These are phyloP conservation scores for Symbiotaphrina buchneri DNA, from an alignment of 495 filamentous ascomycete species.

Conservation along the genomic window DNA sequence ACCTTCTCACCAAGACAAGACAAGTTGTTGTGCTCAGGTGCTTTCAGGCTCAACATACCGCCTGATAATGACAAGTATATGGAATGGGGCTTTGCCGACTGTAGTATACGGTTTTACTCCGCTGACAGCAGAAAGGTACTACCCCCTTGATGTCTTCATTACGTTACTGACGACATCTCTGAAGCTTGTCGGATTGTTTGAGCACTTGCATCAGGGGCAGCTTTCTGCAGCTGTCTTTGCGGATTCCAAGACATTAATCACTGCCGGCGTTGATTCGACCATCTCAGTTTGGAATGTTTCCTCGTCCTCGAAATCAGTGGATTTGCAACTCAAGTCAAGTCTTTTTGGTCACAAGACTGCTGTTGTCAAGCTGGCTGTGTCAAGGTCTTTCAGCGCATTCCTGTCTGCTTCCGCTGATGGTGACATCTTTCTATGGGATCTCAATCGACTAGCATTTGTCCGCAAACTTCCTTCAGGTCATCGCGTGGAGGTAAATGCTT, in stretches of 20 bases:
- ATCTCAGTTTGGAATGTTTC: conserved; percentile 60
- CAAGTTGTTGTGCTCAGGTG: conserved; percentile 60
- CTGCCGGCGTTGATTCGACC: conserved; percentile 76
- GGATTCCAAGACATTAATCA: conserved; percentile 75
- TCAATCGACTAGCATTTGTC: conserved; percentile 73
- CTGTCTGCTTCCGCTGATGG: conserved; percentile 65
- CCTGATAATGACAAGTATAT: conserved; percentile 76
- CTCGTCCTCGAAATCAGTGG: conserved; percentile 41
- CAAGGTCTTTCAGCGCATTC: conserved; percentile 67
- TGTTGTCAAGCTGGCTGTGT: conserved; percentile 60
- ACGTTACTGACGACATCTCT: conserved; percentile 2
- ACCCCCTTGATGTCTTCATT: neutral
- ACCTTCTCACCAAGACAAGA: conserved; percentile 62
- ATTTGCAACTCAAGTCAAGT: conserved; percentile 55
- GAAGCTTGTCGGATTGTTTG: conserved; percentile 54
- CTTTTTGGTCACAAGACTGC: conserved; percentile 78
- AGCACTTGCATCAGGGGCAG: conserved; percentile 80
- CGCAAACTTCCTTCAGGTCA: conserved; percentile 39
- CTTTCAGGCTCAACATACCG: conserved; percentile 68
- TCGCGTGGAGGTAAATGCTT: conserved; percentile 24
- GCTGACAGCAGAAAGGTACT: conserved; percentile 47
- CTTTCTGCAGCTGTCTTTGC: conserved; percentile 63
- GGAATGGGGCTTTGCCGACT: conserved; percentile 92
- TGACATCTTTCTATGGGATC: conserved; percentile 73
- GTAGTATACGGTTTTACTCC: conserved; percentile 72